Evolutionary conservation across 1,139 yeast species (phyloP), one percentile per base, ranked within the genome.

Genomic region (Debaryomyces coudertii): DNA sequence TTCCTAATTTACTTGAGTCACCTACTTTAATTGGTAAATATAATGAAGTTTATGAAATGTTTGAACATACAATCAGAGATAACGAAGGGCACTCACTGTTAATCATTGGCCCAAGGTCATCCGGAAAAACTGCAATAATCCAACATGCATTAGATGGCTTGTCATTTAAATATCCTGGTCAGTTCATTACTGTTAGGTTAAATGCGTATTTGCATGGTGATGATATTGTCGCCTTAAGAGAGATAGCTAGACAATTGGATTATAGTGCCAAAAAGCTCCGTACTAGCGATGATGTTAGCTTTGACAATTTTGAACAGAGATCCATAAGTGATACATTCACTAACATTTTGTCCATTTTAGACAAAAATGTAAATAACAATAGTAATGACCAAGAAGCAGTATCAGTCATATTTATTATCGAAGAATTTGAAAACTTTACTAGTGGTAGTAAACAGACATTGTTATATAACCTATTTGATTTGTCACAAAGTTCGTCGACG

Each of bases 201-300:
- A 83, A 86, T 50, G 96, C 97, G 0, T 68, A 77, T 28, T 76
- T 85, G 2, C 96, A 89, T 58, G 63, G 79, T 2, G 93, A 87
- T 56, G 99, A 93, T 58, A 77, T 75, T 42, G 71, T 79, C 44
- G 98, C 98, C 0, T 77, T 93, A 8, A 76, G 93, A 44, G 95
- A 90, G 53, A 87, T 93, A 47, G 96, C 96, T 0, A 73, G 87
- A 37, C 98, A 92, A 62, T 68, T 93, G 43, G 95, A 88, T 53
- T 58, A 68, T 48, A 73, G 73, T 41, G 57, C 76, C 36, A 53
- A 57, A 43, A 56, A 53, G 49, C 20, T 58, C 48, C 49, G 50
- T 52, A 33, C 47, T 46, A 41, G 62, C 6, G 52, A 54, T 5
- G 52, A 48, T 2, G 35, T 48, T 4, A 54, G 52, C 18, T 43